A percentile compares a stretch with the other conserved stretches of the same genome.
These are phyloP conservation scores for Paramecium pentaurelia DNA, from an alignment of 73 alveolate genomes.

Conservation along the genomic window DNA sequence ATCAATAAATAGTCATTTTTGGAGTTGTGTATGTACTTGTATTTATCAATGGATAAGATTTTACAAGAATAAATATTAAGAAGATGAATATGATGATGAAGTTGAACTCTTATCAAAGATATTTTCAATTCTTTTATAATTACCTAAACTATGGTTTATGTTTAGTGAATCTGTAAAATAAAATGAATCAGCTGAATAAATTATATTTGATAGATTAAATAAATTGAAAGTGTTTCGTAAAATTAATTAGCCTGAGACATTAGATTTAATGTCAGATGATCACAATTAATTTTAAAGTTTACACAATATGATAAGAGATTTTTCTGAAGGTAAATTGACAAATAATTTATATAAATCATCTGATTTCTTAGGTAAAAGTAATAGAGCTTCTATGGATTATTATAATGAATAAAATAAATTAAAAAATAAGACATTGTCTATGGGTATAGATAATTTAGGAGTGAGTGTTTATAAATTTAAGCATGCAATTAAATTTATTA, in stretches of 20 bases:
- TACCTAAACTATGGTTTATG: background rate
- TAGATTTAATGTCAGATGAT: background rate
- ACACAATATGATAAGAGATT: background rate
- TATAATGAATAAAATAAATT: background rate
- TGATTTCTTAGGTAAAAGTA: slow-evolving; percentile 2
- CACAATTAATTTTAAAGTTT: background rate
- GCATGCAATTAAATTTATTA: background rate
- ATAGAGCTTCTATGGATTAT: slow-evolving; percentile 13
- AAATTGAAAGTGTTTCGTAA: background rate
- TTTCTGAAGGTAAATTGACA: background rate
- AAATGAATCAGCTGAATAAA: background rate
- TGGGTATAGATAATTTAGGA: background rate
- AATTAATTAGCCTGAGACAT: background rate
- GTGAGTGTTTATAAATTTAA: background rate
- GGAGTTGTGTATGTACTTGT: background rate
- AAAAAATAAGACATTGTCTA: background rate
- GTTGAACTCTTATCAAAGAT: background rate
- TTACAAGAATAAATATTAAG: background rate
- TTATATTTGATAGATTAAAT: background rate
- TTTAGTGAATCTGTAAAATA: background rate
- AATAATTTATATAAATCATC: background rate
- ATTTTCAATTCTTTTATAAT: background rate
- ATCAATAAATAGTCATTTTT: background rate
- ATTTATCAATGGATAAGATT: background rate
- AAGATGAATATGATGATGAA: background rate